A percentile compares a stretch with the other conserved stretches of the same genome.
These are phyloP conservation scores for Suillus placidus DNA, from an alignment of 768 basidiomycete species.

Conservation along the genomic window DNA sequence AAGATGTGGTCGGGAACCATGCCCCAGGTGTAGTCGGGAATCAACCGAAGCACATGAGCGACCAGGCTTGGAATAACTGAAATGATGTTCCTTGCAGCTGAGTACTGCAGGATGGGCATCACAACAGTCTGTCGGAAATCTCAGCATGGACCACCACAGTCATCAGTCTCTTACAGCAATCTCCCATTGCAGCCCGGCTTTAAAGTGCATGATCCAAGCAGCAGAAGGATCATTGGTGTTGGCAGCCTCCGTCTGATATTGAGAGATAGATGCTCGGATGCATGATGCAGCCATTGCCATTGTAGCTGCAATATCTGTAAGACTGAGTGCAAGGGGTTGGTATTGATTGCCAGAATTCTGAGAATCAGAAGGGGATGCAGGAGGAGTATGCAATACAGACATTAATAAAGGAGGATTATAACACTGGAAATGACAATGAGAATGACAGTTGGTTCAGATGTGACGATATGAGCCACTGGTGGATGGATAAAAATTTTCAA, in stretches of 20 bases:
- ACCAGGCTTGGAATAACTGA: no score
- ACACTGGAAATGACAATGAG: background rate
- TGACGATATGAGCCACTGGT: background rate
- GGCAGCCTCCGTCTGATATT: background rate
- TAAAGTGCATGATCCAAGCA: background rate
- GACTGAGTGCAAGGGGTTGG: background rate
- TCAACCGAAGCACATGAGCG: no score
- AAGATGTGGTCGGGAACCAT: no score
- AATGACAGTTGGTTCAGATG: background rate
- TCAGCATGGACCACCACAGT: background rate
- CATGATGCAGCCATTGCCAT: background rate
- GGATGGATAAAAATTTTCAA: background rate
- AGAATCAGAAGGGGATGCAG: background rate
- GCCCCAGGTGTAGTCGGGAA: no score
- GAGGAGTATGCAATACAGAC: background rate
- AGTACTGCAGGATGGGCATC: no score
- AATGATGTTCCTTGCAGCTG: no score
- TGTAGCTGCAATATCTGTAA: background rate
- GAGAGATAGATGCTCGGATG: background rate
- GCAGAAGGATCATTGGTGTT: background rate
- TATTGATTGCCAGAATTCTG: background rate
- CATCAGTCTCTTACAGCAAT: background rate
- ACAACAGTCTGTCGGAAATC: background rate
- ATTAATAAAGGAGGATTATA: background rate
- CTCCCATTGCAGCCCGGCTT: background rate